These are phyloP conservation scores for Mycena amicta DNA, from an alignment of 768 basidiomycete species.

Conservation along the genomic window DNA sequence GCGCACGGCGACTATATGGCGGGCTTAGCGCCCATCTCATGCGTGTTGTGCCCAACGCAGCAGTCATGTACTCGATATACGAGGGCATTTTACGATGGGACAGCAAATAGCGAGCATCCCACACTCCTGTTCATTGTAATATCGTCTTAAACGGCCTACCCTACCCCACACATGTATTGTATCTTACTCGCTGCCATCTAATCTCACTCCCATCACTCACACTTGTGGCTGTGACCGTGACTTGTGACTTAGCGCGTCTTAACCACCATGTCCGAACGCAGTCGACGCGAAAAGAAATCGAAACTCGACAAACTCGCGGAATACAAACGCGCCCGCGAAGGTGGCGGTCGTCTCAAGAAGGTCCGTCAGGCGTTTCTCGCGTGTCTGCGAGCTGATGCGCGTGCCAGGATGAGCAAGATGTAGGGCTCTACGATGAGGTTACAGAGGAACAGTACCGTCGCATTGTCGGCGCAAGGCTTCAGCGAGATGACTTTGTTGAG, in stretches of 20 bases:
- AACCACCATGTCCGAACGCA: constrained; percentile 41
- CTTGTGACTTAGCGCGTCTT: constrained; percentile 11
- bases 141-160: neutral
- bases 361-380: constrained; percentile 35
- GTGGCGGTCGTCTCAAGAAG: constrained; percentile 60
- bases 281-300: constrained; percentile 41
- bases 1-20: constrained; percentile 81
- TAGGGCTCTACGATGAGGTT: constrained; percentile 84
- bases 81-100: constrained; percentile 77
- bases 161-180: no score
- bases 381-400: constrained; percentile 6
- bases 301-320: constrained; percentile 58
- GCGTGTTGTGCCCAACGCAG: constrained; percentile 96
- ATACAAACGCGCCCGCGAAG: constrained; percentile 61
- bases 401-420: constrained; percentile 54
- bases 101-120: neutral
- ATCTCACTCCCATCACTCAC: neutral
- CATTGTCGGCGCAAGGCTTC: constrained; percentile 82
- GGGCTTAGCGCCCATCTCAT: constrained; percentile 94
- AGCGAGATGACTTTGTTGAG: constrained; percentile 90
- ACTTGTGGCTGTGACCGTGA: neutral
- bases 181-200: constrained; percentile 6
- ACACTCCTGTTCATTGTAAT: neutral
- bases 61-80: constrained; percentile 96
- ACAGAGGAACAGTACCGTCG: constrained; percentile 85